Conservation (phyloP, 148 eudicot species). For the Mesembryanthemum crystallinum region DNA sequence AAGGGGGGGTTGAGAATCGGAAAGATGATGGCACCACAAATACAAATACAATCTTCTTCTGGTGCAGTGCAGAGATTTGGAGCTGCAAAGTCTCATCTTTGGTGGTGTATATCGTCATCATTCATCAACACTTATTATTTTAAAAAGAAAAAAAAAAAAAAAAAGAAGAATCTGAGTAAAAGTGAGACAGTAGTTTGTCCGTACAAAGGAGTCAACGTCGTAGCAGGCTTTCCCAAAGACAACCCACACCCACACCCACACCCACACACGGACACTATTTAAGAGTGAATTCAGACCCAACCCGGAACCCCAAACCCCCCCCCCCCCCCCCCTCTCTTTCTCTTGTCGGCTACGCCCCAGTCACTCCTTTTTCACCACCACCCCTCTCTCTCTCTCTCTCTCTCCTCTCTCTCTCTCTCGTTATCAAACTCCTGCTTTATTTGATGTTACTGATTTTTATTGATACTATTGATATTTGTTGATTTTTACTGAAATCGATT, state of each 20-base stretch:
- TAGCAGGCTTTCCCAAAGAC: slow-evolving; percentile 25
- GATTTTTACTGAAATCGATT: no score
- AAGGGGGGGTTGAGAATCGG: slow-evolving; percentile 14
- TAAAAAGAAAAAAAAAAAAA: not conserved
- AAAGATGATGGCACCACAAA: slow-evolving; percentile 28
- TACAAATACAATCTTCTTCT: no score
- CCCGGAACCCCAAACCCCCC: not conserved
- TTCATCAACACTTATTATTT: not conserved
- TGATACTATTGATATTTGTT: no score
- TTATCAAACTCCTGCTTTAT: no score
- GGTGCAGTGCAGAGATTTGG: slow-evolving; percentile 27
- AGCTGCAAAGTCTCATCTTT: slow-evolving; percentile 21
- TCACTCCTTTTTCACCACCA: not conserved
- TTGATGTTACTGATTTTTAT: no score
- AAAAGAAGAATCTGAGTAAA: slow-evolving; percentile 2
- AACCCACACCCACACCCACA: not conserved
- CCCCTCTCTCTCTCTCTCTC: not conserved
- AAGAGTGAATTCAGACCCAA: no score
- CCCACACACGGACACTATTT: slow-evolving; percentile 21
- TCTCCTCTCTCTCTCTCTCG: not conserved
- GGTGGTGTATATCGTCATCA: no score
- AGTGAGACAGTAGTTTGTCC: slow-evolving; percentile 21
- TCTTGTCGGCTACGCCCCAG: slow-evolving; percentile 28
- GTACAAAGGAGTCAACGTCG: slow-evolving; percentile 38
- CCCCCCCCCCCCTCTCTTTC: slow-evolving; percentile 7